These are phyloP conservation scores for Diaporthe ilicicola DNA, from an alignment of 2,329 filamentous ascomycete genomes.

Conservation along the genomic window DNA sequence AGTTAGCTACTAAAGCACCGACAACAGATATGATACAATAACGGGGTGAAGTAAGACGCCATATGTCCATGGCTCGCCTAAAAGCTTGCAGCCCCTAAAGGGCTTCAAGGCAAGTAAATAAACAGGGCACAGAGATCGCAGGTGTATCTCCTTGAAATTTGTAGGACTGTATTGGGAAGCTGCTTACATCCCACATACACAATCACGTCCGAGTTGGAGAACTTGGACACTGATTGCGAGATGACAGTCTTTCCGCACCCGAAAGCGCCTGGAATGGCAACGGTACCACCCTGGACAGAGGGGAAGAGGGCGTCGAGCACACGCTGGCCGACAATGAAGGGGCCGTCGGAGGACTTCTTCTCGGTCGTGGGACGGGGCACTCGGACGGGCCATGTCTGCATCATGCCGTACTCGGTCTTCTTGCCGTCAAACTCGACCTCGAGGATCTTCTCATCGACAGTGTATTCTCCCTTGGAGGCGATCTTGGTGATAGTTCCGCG, in stretches of 20 bases:
- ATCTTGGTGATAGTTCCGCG: slow-evolving; percentile 93
- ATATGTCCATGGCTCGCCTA: too few relatives aligned
- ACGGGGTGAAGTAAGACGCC: too few relatives aligned
- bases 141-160: neutral
- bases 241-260: slow-evolving; percentile 99
- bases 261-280: slow-evolving; percentile 97
- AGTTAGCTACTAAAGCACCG: too few relatives aligned
- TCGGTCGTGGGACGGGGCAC: slow-evolving; percentile 92
- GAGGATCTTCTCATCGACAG: slow-evolving; percentile 90
- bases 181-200: slow-evolving; percentile 80
- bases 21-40: too few relatives aligned
- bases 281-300: slow-evolving; percentile 94
- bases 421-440: slow-evolving; percentile 97
- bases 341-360: slow-evolving; percentile 87
- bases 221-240: slow-evolving; percentile 97
- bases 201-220: slow-evolving; percentile 99
- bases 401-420: slow-evolving; percentile 95
- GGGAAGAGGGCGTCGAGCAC: slow-evolving; percentile 97
- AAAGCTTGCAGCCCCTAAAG: neutral
- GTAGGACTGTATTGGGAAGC: neutral
- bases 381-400: slow-evolving; percentile 98
- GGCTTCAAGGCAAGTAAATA: neutral
- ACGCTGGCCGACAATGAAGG: slow-evolving; percentile 96
- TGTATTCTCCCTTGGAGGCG: slow-evolving; percentile 89
- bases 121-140: too few relatives aligned